These are phyloP conservation scores for Ascochyta lentis DNA, from an alignment of 2,329 filamentous ascomycete species.

Conservation along the genomic window DNA sequence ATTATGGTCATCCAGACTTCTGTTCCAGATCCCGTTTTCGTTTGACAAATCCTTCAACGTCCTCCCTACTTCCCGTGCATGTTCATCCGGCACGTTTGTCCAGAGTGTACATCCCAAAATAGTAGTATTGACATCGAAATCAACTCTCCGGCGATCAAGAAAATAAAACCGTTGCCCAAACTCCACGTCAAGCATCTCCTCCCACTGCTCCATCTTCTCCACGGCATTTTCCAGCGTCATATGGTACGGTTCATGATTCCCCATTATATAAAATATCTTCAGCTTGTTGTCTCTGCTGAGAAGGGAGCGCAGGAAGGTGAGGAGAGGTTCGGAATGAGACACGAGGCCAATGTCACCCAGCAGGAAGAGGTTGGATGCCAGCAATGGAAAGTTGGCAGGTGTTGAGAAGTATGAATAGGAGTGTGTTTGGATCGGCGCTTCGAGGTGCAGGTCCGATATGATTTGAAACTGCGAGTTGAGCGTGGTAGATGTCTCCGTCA, in stretches of 20 bases:
- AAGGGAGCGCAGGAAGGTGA: conserved; percentile 6
- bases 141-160: conserved; percentile 4
- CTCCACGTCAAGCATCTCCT: not conserved
- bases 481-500: not conserved
- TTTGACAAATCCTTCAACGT: conserved; percentile 2
- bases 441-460: conserved; percentile 19
- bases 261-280: conserved; percentile 9
- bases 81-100: conserved; percentile 4
- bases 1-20: conserved; percentile 11
- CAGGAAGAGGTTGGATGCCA: conserved; percentile 4
- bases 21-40: not conserved
- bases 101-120: conserved; percentile 19
- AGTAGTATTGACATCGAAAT: conserved; percentile 3
- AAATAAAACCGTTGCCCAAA: conserved; percentile 8
- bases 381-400: not conserved
- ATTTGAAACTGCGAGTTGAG: conserved; percentile 12
- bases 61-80: conserved; percentile 1
- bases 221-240: conserved; percentile 1
- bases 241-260: conserved; percentile 10
- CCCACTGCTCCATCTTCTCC: not conserved
- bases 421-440: conserved; percentile 9
- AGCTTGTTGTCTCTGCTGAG: not conserved
- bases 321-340: not conserved
- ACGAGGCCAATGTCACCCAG: conserved; percentile 12
- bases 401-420: conserved; percentile 9